Evolutionary conservation across 495 filamentous ascomycete genomes (phyloP), one percentile per base, ranked within the genome.

Genomic region (Trichoderma orchidacearum): DNA sequence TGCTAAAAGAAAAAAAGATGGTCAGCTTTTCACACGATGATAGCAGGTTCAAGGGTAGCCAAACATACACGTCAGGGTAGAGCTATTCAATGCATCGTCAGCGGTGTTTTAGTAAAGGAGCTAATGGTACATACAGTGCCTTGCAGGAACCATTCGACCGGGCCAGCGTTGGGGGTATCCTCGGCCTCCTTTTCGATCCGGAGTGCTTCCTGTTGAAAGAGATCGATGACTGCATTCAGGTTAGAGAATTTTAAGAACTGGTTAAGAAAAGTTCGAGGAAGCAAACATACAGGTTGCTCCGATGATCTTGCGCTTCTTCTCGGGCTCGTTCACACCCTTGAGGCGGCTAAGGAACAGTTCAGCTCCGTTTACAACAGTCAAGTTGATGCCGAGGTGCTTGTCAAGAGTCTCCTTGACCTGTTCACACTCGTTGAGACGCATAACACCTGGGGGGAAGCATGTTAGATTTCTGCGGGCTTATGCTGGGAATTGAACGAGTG

Each of bases 291-390:
- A 76, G 21, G 79, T 85, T 58, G 75, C 76, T 30, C 90, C 92
- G 63, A 98, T 96, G 63, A 96, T 82, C 73, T 93, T 96, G 28
- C 92, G 80, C 78, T 98, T 98, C 70, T 84, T 79, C 71, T 97
- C 92, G 0, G 93, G 93, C 36, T 96, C 87, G 0, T 62, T 62
- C 34, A 93, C 80, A 27, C 89, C 91, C 67, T 84, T 83, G 8
- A 98, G 77, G 15, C 81, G 73, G 8, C 66, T 70, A 21, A 96
- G 68, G 74, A 97, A 97, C 15, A 74, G 72, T 60, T 91, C 74
- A 17, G 80, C 75, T 11, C 84, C 92, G 63, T 98, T 87, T 5
- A 93, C 80, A 45, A 98, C 85, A 0, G 88, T 95, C 13, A 98
- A 74, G 66, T 95, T 89, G 64, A 98, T 95, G 13, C 89, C 88